These are phyloP conservation scores for Ceratobasidium sp. DNA, from an alignment of 1,284 basidiomycete species.

Conservation along the genomic window DNA sequence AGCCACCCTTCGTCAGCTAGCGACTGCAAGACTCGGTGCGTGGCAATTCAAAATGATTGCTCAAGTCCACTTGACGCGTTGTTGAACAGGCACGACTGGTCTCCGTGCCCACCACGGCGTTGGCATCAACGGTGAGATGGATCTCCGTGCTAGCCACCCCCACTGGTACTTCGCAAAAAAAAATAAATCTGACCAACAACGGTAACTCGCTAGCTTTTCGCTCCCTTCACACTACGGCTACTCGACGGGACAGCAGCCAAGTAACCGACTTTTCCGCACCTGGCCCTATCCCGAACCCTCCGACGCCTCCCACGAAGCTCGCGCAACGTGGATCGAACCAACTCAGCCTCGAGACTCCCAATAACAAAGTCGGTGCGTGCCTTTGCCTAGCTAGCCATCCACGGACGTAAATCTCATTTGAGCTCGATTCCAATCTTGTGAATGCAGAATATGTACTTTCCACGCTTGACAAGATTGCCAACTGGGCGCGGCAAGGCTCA, in stretches of 20 bases:
- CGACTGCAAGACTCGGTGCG: constrained; percentile 12
- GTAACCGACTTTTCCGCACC: constrained; percentile 53
- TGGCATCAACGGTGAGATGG: constrained; percentile 37
- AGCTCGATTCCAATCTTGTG: constrained; percentile 5
- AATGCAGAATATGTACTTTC: constrained; percentile 91
- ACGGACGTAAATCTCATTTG: neutral
- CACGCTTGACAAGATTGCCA: constrained; percentile 94
- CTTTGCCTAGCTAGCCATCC: constrained; percentile 23
- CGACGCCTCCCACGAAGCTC: constrained; percentile 43
- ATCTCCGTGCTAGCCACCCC: constrained; percentile 7
- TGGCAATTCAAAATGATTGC: neutral
- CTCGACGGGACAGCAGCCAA: constrained; percentile 52
- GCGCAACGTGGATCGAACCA: constrained; percentile 85
- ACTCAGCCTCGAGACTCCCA: constrained; percentile 83
- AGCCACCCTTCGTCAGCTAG: constrained; percentile 9
- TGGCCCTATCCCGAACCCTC: constrained; percentile 23
- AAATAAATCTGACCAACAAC: constrained; percentile 6
- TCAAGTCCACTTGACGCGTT: no score
- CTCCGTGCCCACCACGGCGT: constrained; percentile 24
- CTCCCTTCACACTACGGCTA: constrained; percentile 61
- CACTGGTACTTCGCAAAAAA: no score
- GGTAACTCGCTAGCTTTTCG: constrained; percentile 55
- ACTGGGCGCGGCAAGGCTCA: constrained; percentile 97
- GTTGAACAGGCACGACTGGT: neutral
- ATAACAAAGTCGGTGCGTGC: constrained; percentile 83